These are phyloP conservation scores for Beauveria scarabaeidicola DNA, from an alignment of 2,329 filamentous ascomycete genomes.

Conservation along the genomic window DNA sequence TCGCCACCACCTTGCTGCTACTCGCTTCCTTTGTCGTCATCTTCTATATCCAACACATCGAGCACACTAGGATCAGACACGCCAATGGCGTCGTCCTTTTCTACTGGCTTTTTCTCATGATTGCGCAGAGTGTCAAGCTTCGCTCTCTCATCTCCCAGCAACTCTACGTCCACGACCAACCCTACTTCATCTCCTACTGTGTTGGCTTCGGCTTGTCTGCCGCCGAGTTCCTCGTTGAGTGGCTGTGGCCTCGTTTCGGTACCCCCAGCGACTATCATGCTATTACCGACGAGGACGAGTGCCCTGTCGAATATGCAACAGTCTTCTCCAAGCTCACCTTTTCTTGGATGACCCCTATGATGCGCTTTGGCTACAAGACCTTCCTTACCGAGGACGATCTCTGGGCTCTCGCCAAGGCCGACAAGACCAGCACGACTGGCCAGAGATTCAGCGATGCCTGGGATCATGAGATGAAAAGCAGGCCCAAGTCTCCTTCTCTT, in stretches of 20 bases:
- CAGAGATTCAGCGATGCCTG: slow-evolving; percentile 65
- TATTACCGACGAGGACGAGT: slow-evolving; percentile 52
- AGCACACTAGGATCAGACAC: slow-evolving; percentile 74
- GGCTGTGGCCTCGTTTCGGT: slow-evolving; percentile 72
- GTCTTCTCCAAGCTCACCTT: slow-evolving; percentile 92
- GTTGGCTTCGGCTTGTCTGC: slow-evolving; percentile 61
- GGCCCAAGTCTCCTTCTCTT: slow-evolving; percentile 54
- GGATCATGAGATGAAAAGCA: slow-evolving; percentile 61
- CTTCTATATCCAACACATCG: slow-evolving; percentile 74
- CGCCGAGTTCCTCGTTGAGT: slow-evolving; percentile 70
- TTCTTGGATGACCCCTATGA: slow-evolving; percentile 97
- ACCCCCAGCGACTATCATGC: slow-evolving; percentile 46
- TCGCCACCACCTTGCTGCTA: slow-evolving; percentile 70
- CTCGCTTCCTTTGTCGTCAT: slow-evolving; percentile 65
- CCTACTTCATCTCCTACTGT: slow-evolving; percentile 72
- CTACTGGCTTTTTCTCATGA: slow-evolving; percentile 83
- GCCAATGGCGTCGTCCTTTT: slow-evolving; percentile 83
- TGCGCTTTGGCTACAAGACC: slow-evolving; percentile 87
- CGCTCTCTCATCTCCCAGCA: slow-evolving; percentile 77
- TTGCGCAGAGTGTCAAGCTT: slow-evolving; percentile 72
- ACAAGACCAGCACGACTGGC: slow-evolving; percentile 70
- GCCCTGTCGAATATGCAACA: slow-evolving; percentile 81
- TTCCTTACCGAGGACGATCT: slow-evolving; percentile 91
- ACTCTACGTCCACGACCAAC: slow-evolving; percentile 53
- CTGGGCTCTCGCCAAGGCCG: slow-evolving; percentile 77